Base-by-base conservation (phyloP, 345 rosid species). In the Rhodamnia argentea region DNA sequence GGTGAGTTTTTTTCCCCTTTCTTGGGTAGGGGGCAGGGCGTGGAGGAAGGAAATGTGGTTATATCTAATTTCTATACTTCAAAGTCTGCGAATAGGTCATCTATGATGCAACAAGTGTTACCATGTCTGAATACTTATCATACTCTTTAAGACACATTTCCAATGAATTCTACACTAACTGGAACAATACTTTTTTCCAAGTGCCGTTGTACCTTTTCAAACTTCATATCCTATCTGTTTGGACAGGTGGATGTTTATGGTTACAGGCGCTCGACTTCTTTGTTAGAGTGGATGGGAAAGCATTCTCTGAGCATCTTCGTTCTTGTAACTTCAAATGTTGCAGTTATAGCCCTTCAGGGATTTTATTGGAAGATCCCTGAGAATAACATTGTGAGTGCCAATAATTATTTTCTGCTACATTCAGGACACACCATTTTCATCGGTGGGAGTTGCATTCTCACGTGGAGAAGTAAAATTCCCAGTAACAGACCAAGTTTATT, bases 241-340 rank as follows among this genome's bases (percentile, higher is more conserved):
- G 62, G 84, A 24, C 85, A 92, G 93, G 92, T 90, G 50, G 93
- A 92, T 85, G 85, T 90, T 83, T 84, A 85, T 20, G 86, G 89
- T n/a, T 86, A 87, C 85, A 87, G 90, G 85, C 54, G 15, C 16
- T 52, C 84, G 86, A 86, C 91, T 51, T 85, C 37, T 47, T 51
- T 84, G 4, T 83, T 92, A 89, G 92, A 88, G 83, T 92, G 92
- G 93, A 90, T 90, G 90, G 93, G 93, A 85, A 88, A 55, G 83
- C 93, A 92, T 87, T 88, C 93, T 16, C 88, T 92, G 86, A 52
- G 83, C 40, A 89, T 92, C 83, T 92, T 92, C 62, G 57, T 92
- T 22, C 82, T 92, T 10, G 76, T 92, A 83, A 83, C 86, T 76
- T 90, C 93, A 13, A 92, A 92, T 85, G 47, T 90, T 32, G 90